Evolutionary conservation across 2,329 filamentous ascomycete genomes (phyloP).

Genomic region (Microdochium nivale): DNA sequence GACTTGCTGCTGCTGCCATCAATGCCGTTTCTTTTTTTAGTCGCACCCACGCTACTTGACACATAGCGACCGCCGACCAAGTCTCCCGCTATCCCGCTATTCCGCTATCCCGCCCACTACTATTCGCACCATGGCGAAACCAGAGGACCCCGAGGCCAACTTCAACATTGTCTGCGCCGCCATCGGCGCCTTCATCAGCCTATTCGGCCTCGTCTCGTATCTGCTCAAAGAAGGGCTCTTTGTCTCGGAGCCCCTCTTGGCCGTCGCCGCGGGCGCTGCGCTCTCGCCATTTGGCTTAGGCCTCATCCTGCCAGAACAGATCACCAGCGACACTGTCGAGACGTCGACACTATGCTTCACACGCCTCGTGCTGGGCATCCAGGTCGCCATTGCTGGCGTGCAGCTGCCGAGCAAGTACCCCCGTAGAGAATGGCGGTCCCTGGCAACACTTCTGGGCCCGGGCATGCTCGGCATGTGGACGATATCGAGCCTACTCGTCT

Average conservation of each 20-base stretch:
- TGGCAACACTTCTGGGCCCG: constrained; percentile 54
- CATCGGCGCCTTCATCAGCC: constrained; percentile 58
- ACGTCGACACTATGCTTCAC: constrained; percentile 43
- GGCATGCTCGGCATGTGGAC: constrained; percentile 66
- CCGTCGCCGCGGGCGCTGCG: constrained; percentile 1
- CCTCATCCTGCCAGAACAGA: not conserved
- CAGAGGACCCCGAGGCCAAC: constrained; percentile 27
- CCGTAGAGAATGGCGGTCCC: constrained; percentile 7
- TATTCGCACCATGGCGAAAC: no score
- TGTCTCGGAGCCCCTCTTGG: constrained; percentile 50
- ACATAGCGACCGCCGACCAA: no score
- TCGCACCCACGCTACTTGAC: no score
- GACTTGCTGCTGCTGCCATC: no score
- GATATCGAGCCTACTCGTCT: constrained; percentile 51
- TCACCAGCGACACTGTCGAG: not conserved
- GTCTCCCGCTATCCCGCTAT: no score
- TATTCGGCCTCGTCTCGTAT: constrained; percentile 65
- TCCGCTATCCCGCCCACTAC: no score
- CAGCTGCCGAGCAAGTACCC: constrained; percentile 47
- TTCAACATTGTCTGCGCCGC: constrained; percentile 62
- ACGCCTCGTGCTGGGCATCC: constrained; percentile 63
- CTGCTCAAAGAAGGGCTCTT: constrained; percentile 64
- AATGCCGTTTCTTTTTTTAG: no score
- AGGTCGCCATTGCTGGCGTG: constrained; percentile 66
- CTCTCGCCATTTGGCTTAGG: constrained; percentile 1